phyloP scores from a whole-genome alignment of 2,329 filamentous ascomycete species.

The Fusarium sp. region DNA sequence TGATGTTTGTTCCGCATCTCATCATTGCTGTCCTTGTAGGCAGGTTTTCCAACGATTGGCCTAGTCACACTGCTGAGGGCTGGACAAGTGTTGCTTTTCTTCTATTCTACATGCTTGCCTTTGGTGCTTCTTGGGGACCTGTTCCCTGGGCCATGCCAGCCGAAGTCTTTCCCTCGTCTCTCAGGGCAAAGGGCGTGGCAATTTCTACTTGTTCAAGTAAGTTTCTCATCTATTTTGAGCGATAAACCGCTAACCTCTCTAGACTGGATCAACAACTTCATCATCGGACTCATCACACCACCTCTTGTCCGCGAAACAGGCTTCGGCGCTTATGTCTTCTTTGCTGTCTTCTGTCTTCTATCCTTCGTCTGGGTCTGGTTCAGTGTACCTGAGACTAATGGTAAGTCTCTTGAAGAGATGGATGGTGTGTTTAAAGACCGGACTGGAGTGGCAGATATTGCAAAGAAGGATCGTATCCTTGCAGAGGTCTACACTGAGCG shows the following conservation, averaged over 20 bases:
- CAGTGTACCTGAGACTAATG: conserved; percentile 70
- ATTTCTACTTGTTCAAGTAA: conserved; percentile 66
- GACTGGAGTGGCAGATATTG: conserved; percentile 40
- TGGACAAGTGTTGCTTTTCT: conserved; percentile 50
- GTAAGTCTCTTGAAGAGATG: conserved; percentile 67
- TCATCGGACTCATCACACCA: conserved; percentile 55
- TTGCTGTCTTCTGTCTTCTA: conserved; percentile 68
- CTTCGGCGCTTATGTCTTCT: conserved; percentile 69
- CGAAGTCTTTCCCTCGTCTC: conserved; percentile 72
- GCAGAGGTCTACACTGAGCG: conserved; percentile 4
- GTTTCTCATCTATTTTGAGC: neutral
- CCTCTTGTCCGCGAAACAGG: conserved; percentile 66
- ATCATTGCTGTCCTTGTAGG: conserved; percentile 48
- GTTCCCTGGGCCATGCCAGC: conserved; percentile 62
- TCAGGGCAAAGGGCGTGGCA: conserved; percentile 73
- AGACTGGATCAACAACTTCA: conserved; percentile 73
- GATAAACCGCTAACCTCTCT: neutral
- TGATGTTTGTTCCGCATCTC: conserved; percentile 47
- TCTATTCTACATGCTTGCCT: conserved; percentile 69
- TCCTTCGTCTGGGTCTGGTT: conserved; percentile 64
- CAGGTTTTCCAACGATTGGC: conserved; percentile 44
- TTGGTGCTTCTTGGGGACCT: conserved; percentile 70
- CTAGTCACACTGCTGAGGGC: conserved; percentile 42
- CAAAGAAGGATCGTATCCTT: conserved; percentile 9
- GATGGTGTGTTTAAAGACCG: conserved; percentile 54